Percentiles rank a stretch among this genome's conserved stretches.
phyloP scores from a whole-genome alignment of 2,329 filamentous ascomycete genomes.

The Penicillium italicum region DNA sequence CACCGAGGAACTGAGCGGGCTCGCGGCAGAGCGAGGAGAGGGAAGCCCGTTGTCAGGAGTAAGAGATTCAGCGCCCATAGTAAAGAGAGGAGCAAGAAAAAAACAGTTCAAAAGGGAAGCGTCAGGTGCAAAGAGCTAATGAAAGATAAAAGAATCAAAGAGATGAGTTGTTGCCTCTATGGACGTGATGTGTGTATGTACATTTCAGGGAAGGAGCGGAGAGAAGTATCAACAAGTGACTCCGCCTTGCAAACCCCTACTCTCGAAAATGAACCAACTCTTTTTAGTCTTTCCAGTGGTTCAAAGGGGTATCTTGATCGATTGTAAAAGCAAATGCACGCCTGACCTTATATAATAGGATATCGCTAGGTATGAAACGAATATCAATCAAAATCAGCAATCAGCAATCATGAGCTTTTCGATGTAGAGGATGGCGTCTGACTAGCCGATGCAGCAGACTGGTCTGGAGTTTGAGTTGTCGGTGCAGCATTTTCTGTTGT shows the following conservation, averaged over 20 bases:
- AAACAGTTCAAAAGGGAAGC: neutral
- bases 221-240: neutral
- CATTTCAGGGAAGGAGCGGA: slow-evolving; percentile 1
- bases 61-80: neutral
- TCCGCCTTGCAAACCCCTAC: neutral
- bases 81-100: neutral
- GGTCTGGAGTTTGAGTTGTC: neutral
- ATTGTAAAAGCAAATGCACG: slow-evolving; percentile 5
- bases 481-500: slow-evolving; percentile 1
- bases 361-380: neutral
- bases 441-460: neutral
- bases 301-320: slow-evolving; percentile 16
- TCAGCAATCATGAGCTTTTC: slow-evolving; percentile 3
- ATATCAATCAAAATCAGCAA: neutral
- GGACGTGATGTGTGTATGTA: neutral
- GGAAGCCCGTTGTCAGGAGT: neutral
- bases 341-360: neutral
- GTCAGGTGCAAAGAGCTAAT: neutral
- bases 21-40: neutral
- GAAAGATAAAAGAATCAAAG: neutral
- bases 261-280: neutral
- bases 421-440: neutral
- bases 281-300: neutral
- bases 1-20: neutral
- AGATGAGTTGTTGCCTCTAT: slow-evolving; percentile 3